phyloP scores from a whole-genome alignment of 2,329 filamentous ascomycete species.

The Huntiella decipiens region DNA sequence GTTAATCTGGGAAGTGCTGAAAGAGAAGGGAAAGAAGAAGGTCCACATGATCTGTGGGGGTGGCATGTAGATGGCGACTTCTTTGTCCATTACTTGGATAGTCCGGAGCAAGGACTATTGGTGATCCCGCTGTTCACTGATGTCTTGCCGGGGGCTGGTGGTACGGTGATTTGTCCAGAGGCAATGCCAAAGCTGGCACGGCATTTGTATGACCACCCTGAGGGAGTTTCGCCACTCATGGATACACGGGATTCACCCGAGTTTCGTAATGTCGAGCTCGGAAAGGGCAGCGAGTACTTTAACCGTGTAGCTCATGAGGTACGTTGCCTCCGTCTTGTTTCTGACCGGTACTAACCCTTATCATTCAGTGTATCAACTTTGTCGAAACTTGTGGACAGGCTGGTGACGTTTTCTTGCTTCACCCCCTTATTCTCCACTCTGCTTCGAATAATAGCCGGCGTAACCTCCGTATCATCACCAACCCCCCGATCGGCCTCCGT shows the following conservation, averaged over 20 bases:
- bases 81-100: slow-evolving; percentile 54
- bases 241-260: slow-evolving; percentile 30
- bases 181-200: slow-evolving; percentile 37
- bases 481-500: slow-evolving; percentile 25
- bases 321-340: background rate
- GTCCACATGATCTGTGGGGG: slow-evolving; percentile 31
- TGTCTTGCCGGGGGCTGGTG: slow-evolving; percentile 39
- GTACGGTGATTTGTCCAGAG: slow-evolving; percentile 43
- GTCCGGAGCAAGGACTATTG: slow-evolving; percentile 47
- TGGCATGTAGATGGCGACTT: slow-evolving; percentile 60
- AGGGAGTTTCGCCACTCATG: slow-evolving; percentile 49
- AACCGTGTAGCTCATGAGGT: slow-evolving; percentile 18
- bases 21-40: slow-evolving; percentile 27
- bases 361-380: slow-evolving; percentile 24
- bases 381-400: slow-evolving; percentile 34
- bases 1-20: slow-evolving; percentile 45
- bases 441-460: slow-evolving; percentile 21
- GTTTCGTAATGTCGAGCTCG: slow-evolving; percentile 21
- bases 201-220: slow-evolving; percentile 40
- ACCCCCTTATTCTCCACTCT: slow-evolving; percentile 41
- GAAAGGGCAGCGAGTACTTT: slow-evolving; percentile 26
- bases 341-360: background rate
- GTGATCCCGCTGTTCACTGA: slow-evolving; percentile 51
- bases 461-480: slow-evolving; percentile 15
- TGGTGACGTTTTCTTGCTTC: slow-evolving; percentile 39